Conservation (phyloP, 148 eudicot species). For the Rhododendron vialii region DNA sequence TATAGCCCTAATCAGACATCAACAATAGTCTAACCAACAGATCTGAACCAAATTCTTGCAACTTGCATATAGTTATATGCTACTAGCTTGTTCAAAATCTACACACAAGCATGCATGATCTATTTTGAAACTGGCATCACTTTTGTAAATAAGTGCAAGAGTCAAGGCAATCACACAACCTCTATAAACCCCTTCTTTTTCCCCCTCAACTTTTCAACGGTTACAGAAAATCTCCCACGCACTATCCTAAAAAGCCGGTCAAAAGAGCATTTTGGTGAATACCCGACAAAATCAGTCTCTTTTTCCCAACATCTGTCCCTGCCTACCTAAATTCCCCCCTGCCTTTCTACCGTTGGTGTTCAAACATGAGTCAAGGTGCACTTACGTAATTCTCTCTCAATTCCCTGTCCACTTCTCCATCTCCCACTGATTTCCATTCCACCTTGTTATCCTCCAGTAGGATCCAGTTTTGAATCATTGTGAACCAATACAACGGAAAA, state of each 20-base stretch:
- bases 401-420: background rate
- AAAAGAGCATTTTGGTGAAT: slow-evolving; percentile 38
- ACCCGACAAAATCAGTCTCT: slow-evolving; percentile 34
- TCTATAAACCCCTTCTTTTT: background rate
- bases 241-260: slow-evolving; percentile 32
- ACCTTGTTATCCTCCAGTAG: background rate
- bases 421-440: background rate
- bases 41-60: background rate
- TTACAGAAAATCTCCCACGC: slow-evolving; percentile 21
- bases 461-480: background rate
- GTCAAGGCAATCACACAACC: slow-evolving; percentile 1
- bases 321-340: background rate
- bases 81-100: background rate
- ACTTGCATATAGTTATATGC: background rate
- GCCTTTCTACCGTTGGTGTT: slow-evolving; percentile 24
- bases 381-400: slow-evolving; percentile 20
- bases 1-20: background rate
- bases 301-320: slow-evolving; percentile 40
- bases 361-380: slow-evolving; percentile 29
- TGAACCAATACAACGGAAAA: background rate
- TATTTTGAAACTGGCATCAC: background rate
- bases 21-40: background rate
- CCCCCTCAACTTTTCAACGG: slow-evolving; percentile 19
- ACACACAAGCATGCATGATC: background rate
- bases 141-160: slow-evolving; percentile 1